These are phyloP conservation scores for Fusarium sp. DNA, from an alignment of 2,329 filamentous ascomycete genomes.

Conservation along the genomic window DNA sequence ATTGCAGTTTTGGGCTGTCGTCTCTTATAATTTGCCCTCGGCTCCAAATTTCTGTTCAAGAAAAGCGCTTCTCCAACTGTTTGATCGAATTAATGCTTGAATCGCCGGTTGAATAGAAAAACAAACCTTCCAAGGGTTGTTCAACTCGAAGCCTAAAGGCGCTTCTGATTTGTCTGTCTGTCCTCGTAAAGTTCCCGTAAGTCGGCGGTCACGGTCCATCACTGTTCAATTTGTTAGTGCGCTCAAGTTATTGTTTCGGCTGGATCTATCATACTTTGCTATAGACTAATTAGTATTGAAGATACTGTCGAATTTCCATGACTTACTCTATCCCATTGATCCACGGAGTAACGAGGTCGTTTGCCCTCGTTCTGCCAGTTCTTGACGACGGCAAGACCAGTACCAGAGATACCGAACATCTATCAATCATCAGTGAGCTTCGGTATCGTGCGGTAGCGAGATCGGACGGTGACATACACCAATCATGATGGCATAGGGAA, in stretches of 20 bases:
- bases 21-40: slow-evolving; percentile 14
- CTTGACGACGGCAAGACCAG: slow-evolving; percentile 65
- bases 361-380: slow-evolving; percentile 69
- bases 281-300: slow-evolving; percentile 44
- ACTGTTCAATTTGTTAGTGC: slow-evolving; percentile 52
- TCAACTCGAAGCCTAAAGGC: slow-evolving; percentile 68
- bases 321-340: slow-evolving; percentile 70
- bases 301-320: background rate
- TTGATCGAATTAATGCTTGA: background rate
- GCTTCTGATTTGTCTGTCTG: slow-evolving; percentile 65
- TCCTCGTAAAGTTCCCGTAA: slow-evolving; percentile 67
- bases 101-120: background rate
- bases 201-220: slow-evolving; percentile 71
- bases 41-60: slow-evolving; percentile 45
- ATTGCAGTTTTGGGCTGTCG: slow-evolving; percentile 16
- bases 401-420: slow-evolving; percentile 72
- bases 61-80: slow-evolving; percentile 64
- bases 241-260: background rate
- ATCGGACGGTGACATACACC: slow-evolving; percentile 55
- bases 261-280: slow-evolving; percentile 62
- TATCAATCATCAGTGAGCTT: slow-evolving; percentile 48
- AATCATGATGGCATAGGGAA: slow-evolving; percentile 72
- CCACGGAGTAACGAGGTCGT: slow-evolving; percentile 66
- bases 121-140: slow-evolving; percentile 71
- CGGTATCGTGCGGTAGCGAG: slow-evolving; percentile 1